Conservation (phyloP, 495 filamentous ascomycete genomes). For the Aspergillus panamensis region DNA sequence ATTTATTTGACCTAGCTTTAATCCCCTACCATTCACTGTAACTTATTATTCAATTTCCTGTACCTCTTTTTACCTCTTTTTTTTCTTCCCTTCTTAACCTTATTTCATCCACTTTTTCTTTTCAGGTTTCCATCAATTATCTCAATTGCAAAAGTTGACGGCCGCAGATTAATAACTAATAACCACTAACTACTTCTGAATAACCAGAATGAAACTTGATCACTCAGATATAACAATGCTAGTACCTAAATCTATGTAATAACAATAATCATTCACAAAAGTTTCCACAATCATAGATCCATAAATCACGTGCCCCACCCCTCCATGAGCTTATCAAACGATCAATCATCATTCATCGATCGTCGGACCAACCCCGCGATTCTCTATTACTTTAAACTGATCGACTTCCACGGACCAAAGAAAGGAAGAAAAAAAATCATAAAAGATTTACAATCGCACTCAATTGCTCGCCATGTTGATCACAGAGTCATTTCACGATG, state of each 20-base stretch:
- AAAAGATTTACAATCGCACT: not conserved
- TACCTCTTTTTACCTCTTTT: not conserved
- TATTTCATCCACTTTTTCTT: not conserved
- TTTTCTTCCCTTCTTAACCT: not conserved
- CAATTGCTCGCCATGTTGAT: conserved; percentile 56
- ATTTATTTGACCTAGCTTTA: conserved; percentile 1
- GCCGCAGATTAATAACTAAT: not conserved
- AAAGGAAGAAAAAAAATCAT: not conserved
- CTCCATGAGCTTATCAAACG: conserved; percentile 9
- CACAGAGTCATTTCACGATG: conserved; percentile 62
- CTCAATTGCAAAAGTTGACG: not conserved
- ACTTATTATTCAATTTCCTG: conserved; percentile 16
- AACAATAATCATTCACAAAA: not conserved
- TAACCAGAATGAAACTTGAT: not conserved
- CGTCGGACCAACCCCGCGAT: not conserved
- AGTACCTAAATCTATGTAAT: not conserved
- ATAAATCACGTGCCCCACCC: conserved; percentile 16
- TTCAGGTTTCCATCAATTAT: not conserved
- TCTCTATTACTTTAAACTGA: not conserved
- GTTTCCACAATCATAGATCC: not conserved
- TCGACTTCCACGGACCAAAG: no score
- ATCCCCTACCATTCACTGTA: conserved; percentile 15
- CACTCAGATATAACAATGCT: not conserved
- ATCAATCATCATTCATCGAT: not conserved
- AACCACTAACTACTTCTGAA: not conserved